Conservation (phyloP, 148 eudicot species). For the Rhododendron kiyosumense region DNA sequence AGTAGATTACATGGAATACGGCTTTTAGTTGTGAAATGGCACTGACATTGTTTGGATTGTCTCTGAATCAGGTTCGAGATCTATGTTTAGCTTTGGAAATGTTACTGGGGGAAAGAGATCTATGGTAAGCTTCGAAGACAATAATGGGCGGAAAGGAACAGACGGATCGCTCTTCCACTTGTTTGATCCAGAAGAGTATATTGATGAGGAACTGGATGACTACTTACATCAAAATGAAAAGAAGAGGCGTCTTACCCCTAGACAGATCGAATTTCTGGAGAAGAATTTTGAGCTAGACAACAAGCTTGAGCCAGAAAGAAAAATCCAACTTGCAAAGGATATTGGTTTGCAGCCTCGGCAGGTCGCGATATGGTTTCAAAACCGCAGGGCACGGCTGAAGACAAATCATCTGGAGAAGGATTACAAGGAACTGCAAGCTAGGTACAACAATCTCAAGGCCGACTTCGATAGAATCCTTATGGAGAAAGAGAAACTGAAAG, state of each 20-base stretch:
- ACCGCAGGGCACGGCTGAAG: conserved; percentile 88
- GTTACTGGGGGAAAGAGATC: conserved; percentile 2
- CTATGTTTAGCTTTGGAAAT: conserved; percentile 1
- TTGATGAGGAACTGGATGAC: conserved; percentile 63
- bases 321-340: conserved; percentile 79
- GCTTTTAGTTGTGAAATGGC: background rate
- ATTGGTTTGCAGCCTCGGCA: conserved; percentile 87
- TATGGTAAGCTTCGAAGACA: conserved; percentile 56
- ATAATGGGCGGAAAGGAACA: conserved; percentile 33
- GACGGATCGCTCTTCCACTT: conserved; percentile 45
- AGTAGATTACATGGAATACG: background rate
- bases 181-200: conserved; percentile 59
- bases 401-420: conserved; percentile 74
- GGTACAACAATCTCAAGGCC: conserved; percentile 49
- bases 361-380: conserved; percentile 91
- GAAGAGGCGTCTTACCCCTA: conserved; percentile 64
- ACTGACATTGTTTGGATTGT: background rate
- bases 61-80: conserved; percentile 8
- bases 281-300: conserved; percentile 70
- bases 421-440: conserved; percentile 54
- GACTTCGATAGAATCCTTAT: conserved; percentile 56
- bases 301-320: conserved; percentile 89
- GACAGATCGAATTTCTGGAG: conserved; percentile 80
- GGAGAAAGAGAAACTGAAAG: conserved; percentile 68
- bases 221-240: conserved; percentile 68